Percentiles rank a stretch among this genome's conserved stretches.
Evolutionary conservation across 768 basidiomycete genomes (phyloP).

Genomic region (Phlebiopsis flavidoalba): DNA sequence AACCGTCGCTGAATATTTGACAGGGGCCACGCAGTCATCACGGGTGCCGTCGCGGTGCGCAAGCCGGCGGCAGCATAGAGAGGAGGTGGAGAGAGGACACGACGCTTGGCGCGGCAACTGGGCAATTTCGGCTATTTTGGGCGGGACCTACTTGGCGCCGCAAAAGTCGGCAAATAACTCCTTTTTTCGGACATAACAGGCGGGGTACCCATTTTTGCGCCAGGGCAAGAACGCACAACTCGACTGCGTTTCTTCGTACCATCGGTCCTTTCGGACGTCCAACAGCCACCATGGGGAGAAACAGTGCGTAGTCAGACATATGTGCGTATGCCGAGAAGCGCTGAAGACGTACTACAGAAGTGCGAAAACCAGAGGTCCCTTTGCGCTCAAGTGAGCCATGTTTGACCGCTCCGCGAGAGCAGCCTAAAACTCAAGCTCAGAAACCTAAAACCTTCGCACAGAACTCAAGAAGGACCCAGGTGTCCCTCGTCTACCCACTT

Average conservation of each 20-base stretch:
- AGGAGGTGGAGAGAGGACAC: too few relatives aligned
- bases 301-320: constrained; percentile 28
- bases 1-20: too few relatives aligned
- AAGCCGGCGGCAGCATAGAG: too few relatives aligned
- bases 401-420: background rate
- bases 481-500: constrained; percentile 73
- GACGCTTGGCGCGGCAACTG: too few relatives aligned
- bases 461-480: constrained; percentile 90
- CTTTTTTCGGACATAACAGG: background rate
- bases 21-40: too few relatives aligned
- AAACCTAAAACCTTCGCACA: constrained; percentile 21
- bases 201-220: background rate
- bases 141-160: too few relatives aligned
- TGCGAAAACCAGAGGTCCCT: constrained; percentile 36
- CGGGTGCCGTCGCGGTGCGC: too few relatives aligned
- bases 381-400: constrained; percentile 4
- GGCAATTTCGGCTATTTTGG: too few relatives aligned
- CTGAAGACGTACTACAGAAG: constrained; percentile 24
- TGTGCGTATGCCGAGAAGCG: background rate
- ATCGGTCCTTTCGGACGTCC: background rate
- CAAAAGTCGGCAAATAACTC: background rate
- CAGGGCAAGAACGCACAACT: background rate
- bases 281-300: constrained; percentile 34
- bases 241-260: background rate
- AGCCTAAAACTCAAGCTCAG: background rate